These are phyloP conservation scores for Ampelomyces quisqualis DNA, from an alignment of 2,329 filamentous ascomycete genomes.

Conservation along the genomic window DNA sequence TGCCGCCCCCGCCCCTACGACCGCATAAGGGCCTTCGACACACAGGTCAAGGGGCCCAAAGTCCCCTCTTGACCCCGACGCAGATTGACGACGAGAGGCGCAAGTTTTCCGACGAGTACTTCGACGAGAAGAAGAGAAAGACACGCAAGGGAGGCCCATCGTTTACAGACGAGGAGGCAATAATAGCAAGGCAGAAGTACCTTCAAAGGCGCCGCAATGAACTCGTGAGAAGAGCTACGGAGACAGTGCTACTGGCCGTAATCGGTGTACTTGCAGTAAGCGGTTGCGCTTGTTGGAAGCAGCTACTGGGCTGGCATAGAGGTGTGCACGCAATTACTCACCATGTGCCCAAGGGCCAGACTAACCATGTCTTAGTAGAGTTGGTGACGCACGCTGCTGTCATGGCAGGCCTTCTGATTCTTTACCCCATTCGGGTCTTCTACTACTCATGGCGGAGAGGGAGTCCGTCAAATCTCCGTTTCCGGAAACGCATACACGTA, in stretches of 20 bases:
- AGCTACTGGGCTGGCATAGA: slow-evolving; percentile 44
- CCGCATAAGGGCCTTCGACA: slow-evolving; percentile 77
- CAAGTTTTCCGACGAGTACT: slow-evolving; percentile 42
- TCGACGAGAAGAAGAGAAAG: slow-evolving; percentile 28
- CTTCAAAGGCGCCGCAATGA: slow-evolving; percentile 87
- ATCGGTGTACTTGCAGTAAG: slow-evolving; percentile 52
- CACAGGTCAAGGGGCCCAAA: slow-evolving; percentile 38
- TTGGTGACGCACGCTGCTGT: slow-evolving; percentile 44
- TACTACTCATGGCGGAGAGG: slow-evolving; percentile 31
- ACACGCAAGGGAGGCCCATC: slow-evolving; percentile 17
- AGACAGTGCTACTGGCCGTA: slow-evolving; percentile 56
- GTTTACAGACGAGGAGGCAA: slow-evolving; percentile 39
- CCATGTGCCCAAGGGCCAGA: neutral
- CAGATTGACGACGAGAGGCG: slow-evolving; percentile 51
- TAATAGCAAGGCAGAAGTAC: slow-evolving; percentile 62
- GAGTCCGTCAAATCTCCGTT: slow-evolving; percentile 27
- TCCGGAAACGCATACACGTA: slow-evolving; percentile 57
- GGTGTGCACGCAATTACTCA: slow-evolving; percentile 27
- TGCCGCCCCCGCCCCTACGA: slow-evolving; percentile 74
- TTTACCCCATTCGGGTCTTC: slow-evolving; percentile 46
- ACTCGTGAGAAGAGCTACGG: slow-evolving; percentile 67
- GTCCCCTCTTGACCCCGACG: slow-evolving; percentile 50
- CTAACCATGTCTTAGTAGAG: slow-evolving; percentile 35
- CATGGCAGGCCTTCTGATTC: slow-evolving; percentile 30
- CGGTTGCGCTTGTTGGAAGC: slow-evolving; percentile 41